Base-by-base conservation (phyloP, 83 land plant genomes). In the Picea engelmannii region DNA sequence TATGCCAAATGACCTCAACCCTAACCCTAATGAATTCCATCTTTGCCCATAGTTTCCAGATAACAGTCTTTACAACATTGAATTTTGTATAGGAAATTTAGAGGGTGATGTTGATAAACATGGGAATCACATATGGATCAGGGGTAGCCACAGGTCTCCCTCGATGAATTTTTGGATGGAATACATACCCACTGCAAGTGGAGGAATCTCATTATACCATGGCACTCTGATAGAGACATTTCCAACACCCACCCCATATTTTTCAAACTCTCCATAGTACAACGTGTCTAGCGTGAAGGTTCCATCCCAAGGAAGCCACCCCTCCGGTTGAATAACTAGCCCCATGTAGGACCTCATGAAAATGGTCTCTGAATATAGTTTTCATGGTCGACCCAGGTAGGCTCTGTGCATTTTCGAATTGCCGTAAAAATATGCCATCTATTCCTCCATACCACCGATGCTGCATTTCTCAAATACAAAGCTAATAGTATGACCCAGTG, bases 351-450 rank as follows among this genome's bases (percentile, higher is more conserved):
- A 79, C 6, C 79, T 61, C 44, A 86, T 38, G 20, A 83, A 83
- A 63, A 92, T 87, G 2, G 89, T 88, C 35, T 88, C 81, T 6
- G 97, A 88, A 69, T 81, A 95, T 78, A 74, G 67, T 85, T 92
- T 94, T 95, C 96, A 94, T 7, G 96, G 95, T 83, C 96, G 81
- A 18, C 96, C 93, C 20, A 89, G 78, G 80, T 83, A 91, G 55
- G 44, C 79, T 78, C 59, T 67, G 67, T 82, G 78, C 62, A 62
- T 78, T 24, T 18, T 42, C 21, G 85, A 80, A 13, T 84, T 83
- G 66, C 73, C 47, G 6, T 13, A 17, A 74, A 78, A 89, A 3
- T 47, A 35, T 0, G 8, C 74, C 86, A 81, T 62, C 63, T 83
- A 89, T 15, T 81, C 84, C 35, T 83, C 71, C 15, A 82, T 89